Evolutionary conservation across 768 basidiomycete genomes (phyloP).

Genomic region (Boletus barrowsii): DNA sequence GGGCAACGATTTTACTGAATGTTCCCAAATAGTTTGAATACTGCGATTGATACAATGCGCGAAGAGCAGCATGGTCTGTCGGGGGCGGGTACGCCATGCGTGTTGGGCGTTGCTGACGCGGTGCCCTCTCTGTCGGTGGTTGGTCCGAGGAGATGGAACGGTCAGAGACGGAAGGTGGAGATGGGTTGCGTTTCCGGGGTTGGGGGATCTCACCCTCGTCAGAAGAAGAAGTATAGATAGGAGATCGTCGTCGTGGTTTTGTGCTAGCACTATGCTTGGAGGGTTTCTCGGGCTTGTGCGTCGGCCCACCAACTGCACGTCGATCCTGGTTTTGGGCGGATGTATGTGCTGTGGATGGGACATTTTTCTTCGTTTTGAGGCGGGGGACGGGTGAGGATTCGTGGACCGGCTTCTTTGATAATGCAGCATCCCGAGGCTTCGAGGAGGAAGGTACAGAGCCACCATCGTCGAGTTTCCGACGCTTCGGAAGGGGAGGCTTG

Average conservation of each 20-base stretch:
- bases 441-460: conserved; percentile 13
- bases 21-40: conserved; percentile 51
- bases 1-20: conserved; percentile 45
- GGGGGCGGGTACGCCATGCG: conserved; percentile 37
- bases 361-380: conserved; percentile 39
- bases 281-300: conserved; percentile 20
- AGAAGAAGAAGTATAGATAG: conserved; percentile 66
- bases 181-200: conserved; percentile 23
- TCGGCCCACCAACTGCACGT: not conserved
- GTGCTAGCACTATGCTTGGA: conserved; percentile 14
- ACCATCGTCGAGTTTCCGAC: conserved; percentile 42
- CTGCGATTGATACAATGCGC: conserved; percentile 48
- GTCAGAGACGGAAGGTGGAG: conserved; percentile 27
- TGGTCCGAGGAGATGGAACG: conserved; percentile 23
- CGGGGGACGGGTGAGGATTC: conserved; percentile 22
- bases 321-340: conserved; percentile 16
- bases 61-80: conserved; percentile 49
- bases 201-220: conserved; percentile 48
- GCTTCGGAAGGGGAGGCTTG: conserved; percentile 32
- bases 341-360: conserved; percentile 23
- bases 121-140: conserved; percentile 9
- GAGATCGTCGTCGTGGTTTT: conserved; percentile 52
- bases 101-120: conserved; percentile 26
- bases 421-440: conserved; percentile 24
- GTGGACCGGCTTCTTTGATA: conserved; percentile 38